A percentile compares a stretch with the other conserved stretches of the same genome.
These are phyloP conservation scores for Amyloporia xantha DNA, from an alignment of 768 basidiomycete genomes.

Conservation along the genomic window DNA sequence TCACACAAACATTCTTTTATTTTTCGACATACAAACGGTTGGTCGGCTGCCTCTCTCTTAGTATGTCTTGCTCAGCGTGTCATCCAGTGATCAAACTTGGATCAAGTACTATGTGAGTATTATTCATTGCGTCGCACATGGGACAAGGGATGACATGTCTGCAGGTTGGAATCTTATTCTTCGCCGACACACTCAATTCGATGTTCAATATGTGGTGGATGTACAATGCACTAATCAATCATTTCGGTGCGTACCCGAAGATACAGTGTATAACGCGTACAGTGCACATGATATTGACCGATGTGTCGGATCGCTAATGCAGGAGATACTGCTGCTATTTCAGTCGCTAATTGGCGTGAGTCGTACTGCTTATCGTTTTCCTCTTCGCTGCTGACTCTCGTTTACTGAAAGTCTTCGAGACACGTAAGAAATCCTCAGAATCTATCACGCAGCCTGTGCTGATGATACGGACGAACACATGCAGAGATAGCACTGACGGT, in stretches of 20 bases:
- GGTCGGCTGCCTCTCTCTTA: background rate
- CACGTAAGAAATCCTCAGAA: background rate
- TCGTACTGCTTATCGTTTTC: background rate
- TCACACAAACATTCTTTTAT: slow-evolving; percentile 29
- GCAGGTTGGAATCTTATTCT: slow-evolving; percentile 14
- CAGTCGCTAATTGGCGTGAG: slow-evolving; percentile 8
- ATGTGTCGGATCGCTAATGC: too few species aligned
- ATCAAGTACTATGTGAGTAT: slow-evolving; percentile 18
- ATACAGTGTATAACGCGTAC: background rate
- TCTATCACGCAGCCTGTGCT: too few species aligned
- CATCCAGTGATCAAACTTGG: slow-evolving; percentile 15
- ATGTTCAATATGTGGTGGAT: slow-evolving; percentile 19
- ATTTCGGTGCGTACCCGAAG: slow-evolving; percentile 12
- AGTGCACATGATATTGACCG: background rate
- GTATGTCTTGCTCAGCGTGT: background rate
- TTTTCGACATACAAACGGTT: slow-evolving; percentile 13
- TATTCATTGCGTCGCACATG: background rate
- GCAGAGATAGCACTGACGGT: background rate
- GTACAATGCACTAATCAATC: slow-evolving; percentile 13
- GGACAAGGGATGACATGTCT: background rate
- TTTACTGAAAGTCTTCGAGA: background rate
- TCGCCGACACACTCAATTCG: slow-evolving; percentile 17
- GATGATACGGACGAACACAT: background rate
- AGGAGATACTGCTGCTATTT: slow-evolving; percentile 1
- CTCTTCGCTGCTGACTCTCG: background rate